A percentile compares a stretch with the other conserved stretches of the same genome.
phyloP scores from a whole-genome alignment of 176 grass and related monocot genomes.

The Ensete glaucum region DNA sequence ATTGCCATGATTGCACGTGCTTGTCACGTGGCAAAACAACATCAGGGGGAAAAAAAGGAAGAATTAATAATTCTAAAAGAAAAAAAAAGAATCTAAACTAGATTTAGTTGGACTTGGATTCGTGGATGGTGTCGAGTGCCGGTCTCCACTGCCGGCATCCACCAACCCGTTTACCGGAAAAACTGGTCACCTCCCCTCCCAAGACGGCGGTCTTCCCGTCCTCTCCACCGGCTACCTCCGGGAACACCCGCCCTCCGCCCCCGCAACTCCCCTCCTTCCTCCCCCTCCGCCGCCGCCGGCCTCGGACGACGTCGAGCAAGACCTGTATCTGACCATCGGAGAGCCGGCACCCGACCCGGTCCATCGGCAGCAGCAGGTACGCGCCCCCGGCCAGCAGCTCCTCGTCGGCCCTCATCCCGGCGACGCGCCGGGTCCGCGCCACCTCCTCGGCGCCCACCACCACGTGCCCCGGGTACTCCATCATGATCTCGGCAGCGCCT shows the following conservation, averaged over 20 bases:
- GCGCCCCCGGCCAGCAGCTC: constrained; percentile 38
- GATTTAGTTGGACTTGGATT: constrained; percentile 9
- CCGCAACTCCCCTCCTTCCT: constrained; percentile 7
- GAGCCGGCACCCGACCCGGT: constrained; percentile 29
- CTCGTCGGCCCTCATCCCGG: constrained; percentile 30
- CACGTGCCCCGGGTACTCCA: constrained; percentile 42
- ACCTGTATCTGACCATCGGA: constrained; percentile 20
- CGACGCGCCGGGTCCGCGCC: constrained; percentile 11
- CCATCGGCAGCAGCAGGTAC: constrained; percentile 39
- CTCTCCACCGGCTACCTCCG: constrained; percentile 13
- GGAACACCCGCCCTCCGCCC: constrained; percentile 22
- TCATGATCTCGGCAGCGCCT: constrained; percentile 38
- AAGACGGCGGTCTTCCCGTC: neutral
- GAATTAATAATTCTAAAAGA: no score
- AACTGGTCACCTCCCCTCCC: neutral
- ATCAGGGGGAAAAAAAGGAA: no score
- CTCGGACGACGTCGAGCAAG: constrained; percentile 2
- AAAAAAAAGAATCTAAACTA: neutral
- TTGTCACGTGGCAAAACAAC: no score
- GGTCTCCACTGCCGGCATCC: constrained; percentile 38
- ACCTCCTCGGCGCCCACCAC: constrained; percentile 24
- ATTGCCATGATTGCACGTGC: no score
- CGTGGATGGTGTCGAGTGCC: constrained; percentile 39
- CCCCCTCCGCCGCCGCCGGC: neutral
- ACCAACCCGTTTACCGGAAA: constrained; percentile 1